Conservation (phyloP, 23 red algal genomes). For the Porphyridium purpureum region DNA sequence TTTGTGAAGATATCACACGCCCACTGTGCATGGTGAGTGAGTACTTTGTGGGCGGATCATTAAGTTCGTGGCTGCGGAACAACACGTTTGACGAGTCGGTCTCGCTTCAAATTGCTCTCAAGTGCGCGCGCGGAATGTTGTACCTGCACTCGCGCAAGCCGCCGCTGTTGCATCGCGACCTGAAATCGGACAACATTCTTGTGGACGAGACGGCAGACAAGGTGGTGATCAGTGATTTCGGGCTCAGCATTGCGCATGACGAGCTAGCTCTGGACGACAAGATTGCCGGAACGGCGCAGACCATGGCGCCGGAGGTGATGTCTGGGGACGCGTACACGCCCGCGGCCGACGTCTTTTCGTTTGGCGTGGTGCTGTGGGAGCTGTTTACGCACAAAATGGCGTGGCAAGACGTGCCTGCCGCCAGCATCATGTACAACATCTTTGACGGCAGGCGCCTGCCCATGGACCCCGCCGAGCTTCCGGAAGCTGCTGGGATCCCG, state of each 20-base stretch:
- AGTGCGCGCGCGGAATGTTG: slow-evolving; percentile 7
- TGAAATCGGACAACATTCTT: slow-evolving; percentile 77
- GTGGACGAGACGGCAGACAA: slow-evolving; percentile 30
- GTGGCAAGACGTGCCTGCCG: background rate
- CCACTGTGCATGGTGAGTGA: slow-evolving; percentile 81
- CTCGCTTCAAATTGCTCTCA: slow-evolving; percentile 6
- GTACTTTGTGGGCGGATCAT: slow-evolving; percentile 46
- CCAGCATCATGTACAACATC: background rate
- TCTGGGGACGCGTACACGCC: slow-evolving; percentile 30
- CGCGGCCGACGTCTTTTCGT: slow-evolving; percentile 68
- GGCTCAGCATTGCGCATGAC: slow-evolving; percentile 3
- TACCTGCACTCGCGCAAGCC: slow-evolving; percentile 10
- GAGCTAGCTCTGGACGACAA: slow-evolving; percentile 4
- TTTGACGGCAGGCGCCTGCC: background rate
- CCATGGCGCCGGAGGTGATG: slow-evolving; percentile 92
- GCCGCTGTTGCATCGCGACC: slow-evolving; percentile 56
- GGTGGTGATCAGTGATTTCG: slow-evolving; percentile 76
- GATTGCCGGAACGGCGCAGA: slow-evolving; percentile 32
- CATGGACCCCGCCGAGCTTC: background rate
- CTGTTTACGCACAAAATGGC: slow-evolving; percentile 5
- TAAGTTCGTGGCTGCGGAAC: slow-evolving; percentile 44
- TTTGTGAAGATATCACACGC: background rate
- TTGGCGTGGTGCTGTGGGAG: slow-evolving; percentile 66
- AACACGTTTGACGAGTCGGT: slow-evolving; percentile 2
- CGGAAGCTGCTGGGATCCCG: background rate